Conservation (phyloP, 805 yeast species). For the Vanderwaltozyma yarrowii region DNA sequence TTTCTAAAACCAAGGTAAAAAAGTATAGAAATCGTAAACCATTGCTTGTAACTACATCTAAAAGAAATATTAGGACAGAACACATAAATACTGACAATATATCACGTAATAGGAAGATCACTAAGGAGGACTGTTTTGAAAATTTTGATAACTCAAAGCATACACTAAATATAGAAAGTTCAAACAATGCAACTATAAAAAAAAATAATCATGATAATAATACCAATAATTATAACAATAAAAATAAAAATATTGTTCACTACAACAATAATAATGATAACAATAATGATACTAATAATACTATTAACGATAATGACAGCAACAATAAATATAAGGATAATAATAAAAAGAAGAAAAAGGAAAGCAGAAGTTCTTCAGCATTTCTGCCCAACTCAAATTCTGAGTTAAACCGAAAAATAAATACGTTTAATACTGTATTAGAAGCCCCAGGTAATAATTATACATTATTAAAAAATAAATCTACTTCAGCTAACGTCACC, state of each 20-base stretch:
- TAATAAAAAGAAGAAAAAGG: background rate
- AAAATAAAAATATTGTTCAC: no score
- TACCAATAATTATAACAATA: background rate
- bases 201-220: background rate
- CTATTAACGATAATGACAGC: background rate
- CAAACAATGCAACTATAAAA: slow-evolving; percentile 1
- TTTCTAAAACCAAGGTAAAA: no score
- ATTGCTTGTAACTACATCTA: no score
- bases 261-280: no score
- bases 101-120: no score
- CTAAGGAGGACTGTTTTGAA: background rate
- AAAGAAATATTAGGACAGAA: no score
- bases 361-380: background rate
- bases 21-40: no score
- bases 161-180: background rate
- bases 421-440: slow-evolving; percentile 19
- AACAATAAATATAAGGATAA: background rate
- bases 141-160: background rate
- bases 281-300: no score
- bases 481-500: background rate
- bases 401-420: slow-evolving; percentile 9
- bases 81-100: no score
- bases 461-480: slow-evolving; percentile 4
- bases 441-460: slow-evolving; percentile 18
- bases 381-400: background rate